A percentile compares a stretch with the other conserved stretches of the same genome.
phyloP scores from a whole-genome alignment of 306 rosid genomes.

The Cyclanthera cordifolia region DNA sequence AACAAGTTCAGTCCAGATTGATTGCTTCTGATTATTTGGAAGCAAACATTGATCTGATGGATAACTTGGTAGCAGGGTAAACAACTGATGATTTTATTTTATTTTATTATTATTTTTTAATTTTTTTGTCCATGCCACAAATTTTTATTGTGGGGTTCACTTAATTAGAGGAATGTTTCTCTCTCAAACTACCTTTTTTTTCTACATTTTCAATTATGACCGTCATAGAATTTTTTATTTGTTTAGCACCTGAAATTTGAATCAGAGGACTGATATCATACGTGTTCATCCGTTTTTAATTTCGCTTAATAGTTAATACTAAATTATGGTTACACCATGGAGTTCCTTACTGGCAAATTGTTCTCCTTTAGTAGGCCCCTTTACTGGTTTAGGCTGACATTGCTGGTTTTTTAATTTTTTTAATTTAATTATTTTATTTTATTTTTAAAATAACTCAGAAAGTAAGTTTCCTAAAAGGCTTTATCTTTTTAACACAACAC shows the following conservation, averaged over 20 bases:
- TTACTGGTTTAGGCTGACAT: neutral
- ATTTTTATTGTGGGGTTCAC: neutral
- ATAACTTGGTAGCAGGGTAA: conserved; percentile 72
- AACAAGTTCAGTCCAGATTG: conserved; percentile 78
- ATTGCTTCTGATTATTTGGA: conserved; percentile 96
- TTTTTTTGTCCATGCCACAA: neutral
- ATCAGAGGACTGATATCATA: neutral
- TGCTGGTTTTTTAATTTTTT: too few relatives aligned
- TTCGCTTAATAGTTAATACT: neutral
- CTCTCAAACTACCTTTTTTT: neutral
- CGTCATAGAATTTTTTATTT: neutral
- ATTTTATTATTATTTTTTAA: too few relatives aligned
- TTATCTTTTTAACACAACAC: neutral
- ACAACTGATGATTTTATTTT: conserved; percentile 11
- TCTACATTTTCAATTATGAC: neutral
- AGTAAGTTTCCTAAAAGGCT: neutral
- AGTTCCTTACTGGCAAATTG: neutral
- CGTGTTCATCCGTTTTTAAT: neutral
- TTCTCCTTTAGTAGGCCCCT: neutral
- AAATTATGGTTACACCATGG: neutral
- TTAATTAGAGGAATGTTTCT: neutral
- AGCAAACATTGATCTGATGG: conserved; percentile 73
- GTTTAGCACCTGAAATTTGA: neutral
- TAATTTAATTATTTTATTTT: neutral
- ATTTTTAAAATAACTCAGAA: neutral